A percentile compares a stretch with the other conserved stretches of the same genome.
These are phyloP conservation scores for Clitoria ternatea DNA, from an alignment of 306 rosid species.

Conservation along the genomic window DNA sequence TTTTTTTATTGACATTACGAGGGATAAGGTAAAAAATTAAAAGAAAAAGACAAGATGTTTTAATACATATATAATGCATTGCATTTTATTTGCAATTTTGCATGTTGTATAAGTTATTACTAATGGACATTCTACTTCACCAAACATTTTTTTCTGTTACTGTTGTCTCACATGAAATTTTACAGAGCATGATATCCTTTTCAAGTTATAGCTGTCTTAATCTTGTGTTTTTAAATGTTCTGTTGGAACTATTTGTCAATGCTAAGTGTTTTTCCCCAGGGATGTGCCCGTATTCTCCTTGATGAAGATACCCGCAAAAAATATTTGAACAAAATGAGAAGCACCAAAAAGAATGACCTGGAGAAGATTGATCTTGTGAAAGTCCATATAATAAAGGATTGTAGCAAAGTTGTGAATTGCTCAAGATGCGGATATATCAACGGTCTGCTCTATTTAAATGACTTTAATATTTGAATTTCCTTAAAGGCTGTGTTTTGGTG, in stretches of 20 bases:
- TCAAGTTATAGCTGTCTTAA: no score
- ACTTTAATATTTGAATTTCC: not conserved
- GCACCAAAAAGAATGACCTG: constrained; percentile 46
- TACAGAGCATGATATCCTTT: no score
- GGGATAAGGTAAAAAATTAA: not conserved
- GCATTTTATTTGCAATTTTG: not conserved
- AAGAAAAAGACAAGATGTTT: not conserved
- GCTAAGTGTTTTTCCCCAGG: constrained; percentile 42
- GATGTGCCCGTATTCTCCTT: constrained; percentile 73
- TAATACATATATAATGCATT: not conserved
- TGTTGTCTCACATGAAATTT: constrained; percentile 1
- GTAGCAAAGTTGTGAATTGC: constrained; percentile 50
- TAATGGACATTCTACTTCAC: not conserved
- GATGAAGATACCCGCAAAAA: constrained; percentile 38
- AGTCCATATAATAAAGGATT: constrained; percentile 9
- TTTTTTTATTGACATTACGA: no score
- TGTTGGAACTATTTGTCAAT: constrained; percentile 14
- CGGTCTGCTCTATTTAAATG: constrained; percentile 48
- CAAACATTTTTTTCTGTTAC: not conserved
- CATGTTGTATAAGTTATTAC: not conserved
- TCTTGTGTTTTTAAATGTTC: constrained; percentile 11
- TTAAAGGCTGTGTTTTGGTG: constrained; percentile 15
- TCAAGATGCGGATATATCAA: constrained; percentile 61
- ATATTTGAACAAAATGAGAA: constrained; percentile 63
- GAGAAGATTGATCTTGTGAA: constrained; percentile 48